Base-by-base conservation (phyloP, 805 yeast genomes). In the Ogataea corticis region DNA sequence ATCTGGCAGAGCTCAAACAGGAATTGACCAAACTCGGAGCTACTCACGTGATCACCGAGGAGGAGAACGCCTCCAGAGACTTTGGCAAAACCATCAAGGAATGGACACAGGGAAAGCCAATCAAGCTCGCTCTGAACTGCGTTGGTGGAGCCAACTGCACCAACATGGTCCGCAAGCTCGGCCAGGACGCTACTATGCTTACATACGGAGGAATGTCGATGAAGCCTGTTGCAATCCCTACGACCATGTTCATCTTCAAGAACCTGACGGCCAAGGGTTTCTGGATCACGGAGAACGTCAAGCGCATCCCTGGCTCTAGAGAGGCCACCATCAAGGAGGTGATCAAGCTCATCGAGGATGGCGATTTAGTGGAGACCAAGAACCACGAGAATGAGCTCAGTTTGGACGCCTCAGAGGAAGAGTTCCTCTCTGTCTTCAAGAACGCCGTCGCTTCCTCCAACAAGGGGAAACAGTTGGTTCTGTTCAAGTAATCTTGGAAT, bases 201-300 rank as follows among this genome's bases (percentile, higher is more conserved):
- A 89, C 98, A 1, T 94, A 94, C 61, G 99, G 99, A 28, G 98
- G 96, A 31, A 94, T 94, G 99, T 88, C 97, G 3, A 82, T 84
- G 73, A 91, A 88, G 68, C 99, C 99, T 2, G 95, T 94, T 10
- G 77, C 80, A n/a, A 67, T 94, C 45, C 97, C 98, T 32, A 89
- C 97, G 1, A 80, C 96, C 0, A 70, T 87, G 48, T 87, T 87
- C 61, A 91, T 94, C 52, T 94, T 94, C 74, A 94, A 92, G 67
- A 86, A 91, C 60, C 67, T 94, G 45, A 82, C 85, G 5, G 82
- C 90, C 42, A 78, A 82, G 23, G 99, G 99, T 0, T 94, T 87
- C 70, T 94, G 99, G 99, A 82, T 90, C 46, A 86, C 96, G 11
- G 80, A 72, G 35, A 81, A 81, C 70, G 72, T 79, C 41, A 74